Base-by-base conservation (phyloP, 1,139 yeast species). In the Protomyces lactucae-debilis region DNA sequence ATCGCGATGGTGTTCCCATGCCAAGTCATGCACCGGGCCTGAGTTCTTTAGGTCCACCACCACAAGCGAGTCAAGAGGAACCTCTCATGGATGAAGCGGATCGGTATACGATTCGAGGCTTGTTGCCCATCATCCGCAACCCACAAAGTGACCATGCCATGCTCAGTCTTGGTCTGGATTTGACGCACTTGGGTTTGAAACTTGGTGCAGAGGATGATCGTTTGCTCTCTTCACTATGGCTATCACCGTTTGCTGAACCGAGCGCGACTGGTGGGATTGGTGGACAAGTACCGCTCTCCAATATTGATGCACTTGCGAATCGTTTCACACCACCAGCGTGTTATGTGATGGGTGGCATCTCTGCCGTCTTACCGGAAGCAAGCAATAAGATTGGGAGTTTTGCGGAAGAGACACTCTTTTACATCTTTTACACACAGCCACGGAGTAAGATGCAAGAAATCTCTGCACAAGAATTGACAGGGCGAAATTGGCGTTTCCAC, bases 401-500 rank as follows among this genome's bases (percentile, higher is more conserved):
- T 70, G 86, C 90, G 54, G 99, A 93, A 72, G 98, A 93, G 72
- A 93, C 98, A 1, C 79, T 95, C 61, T 95, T 95, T 74, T 93
- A 88, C 76, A 87, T 95, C 39, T 95, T 95, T 74, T 95, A 95
- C 76, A 88, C 95, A 71, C 90, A 87, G 79, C 97, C 99, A 6
- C 84, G 93, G 67, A 97, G 95, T 73, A 85, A 91, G 3, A 79
- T 93, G 75, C 99, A 95, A 75, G 99, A 95, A 74, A 82, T 90
- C 66, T 95, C 96, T 2, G 96, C 98, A 0, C 81, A 93, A 66
- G 99, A 93, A 74, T 82, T 95, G 71, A 79, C 81, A 52, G 86
- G 86, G 67, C 82, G 99, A 70, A 93, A 92, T 76, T 95, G 99
- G 99, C 83, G 99, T 69, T 95, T 89, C 73, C 99, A 95, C 76